Evolutionary conservation across 2,329 filamentous ascomycete species (phyloP).

Genomic region (Lecanicillium sp.): DNA sequence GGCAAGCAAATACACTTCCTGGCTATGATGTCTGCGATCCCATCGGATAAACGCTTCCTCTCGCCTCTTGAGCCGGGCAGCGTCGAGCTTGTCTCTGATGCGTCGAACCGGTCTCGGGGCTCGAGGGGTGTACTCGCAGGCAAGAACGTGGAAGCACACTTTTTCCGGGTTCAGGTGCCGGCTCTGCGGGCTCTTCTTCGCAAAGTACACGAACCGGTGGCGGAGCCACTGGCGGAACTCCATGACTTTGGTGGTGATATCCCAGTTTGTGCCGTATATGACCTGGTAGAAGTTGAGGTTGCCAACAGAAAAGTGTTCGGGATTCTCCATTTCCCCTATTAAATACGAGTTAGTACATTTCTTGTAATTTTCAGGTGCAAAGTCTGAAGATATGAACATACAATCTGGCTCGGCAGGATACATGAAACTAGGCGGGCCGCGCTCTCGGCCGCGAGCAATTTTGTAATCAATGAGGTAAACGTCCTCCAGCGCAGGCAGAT

Average conservation of each 20-base stretch:
- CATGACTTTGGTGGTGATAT: conserved; percentile 24
- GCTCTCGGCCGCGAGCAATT: conserved; percentile 18
- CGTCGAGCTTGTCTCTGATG: too few species aligned
- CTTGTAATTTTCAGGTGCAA: too few species aligned
- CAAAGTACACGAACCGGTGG: conserved; percentile 27
- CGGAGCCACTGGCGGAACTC: conserved; percentile 30
- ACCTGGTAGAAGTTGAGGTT: conserved; percentile 25
- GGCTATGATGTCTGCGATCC: too few species aligned
- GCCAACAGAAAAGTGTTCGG: conserved; percentile 18
- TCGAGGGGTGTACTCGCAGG: conserved; percentile 27
- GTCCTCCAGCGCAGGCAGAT: conserved; percentile 31
- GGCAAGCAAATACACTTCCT: too few species aligned
- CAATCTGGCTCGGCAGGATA: too few species aligned
- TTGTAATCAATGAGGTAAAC: conserved; percentile 38
- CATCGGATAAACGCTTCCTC: too few species aligned
- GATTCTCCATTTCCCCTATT: too few species aligned
- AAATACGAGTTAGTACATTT: too few species aligned
- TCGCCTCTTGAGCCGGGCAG: too few species aligned
- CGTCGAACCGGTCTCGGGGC: too few species aligned
- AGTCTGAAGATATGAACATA: too few species aligned
- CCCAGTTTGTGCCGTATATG: conserved; percentile 21
- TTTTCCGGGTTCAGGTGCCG: conserved; percentile 23
- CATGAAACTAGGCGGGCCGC: conserved; percentile 9
- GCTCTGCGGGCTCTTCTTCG: conserved; percentile 22
- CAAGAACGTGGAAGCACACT: conserved; percentile 33